Evolutionary conservation across 2,329 filamentous ascomycete species (phyloP).

Genomic region (Monilinia fructigena): DNA sequence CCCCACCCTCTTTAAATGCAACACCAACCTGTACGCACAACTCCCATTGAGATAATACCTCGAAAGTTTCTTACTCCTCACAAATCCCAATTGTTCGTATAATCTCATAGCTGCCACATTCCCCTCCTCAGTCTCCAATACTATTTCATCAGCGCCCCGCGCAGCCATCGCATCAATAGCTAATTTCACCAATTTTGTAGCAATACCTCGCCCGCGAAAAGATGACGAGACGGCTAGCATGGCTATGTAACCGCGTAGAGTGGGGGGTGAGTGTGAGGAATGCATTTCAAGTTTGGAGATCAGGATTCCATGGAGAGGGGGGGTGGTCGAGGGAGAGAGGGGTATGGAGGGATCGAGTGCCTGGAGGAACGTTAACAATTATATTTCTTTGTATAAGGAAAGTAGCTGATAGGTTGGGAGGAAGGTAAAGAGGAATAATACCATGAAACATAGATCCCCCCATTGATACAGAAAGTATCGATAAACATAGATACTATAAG

Average conservation of each 20-base stretch:
- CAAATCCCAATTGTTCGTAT: conserved; percentile 89
- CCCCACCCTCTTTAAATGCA: conserved; percentile 49
- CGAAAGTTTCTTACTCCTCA: conserved; percentile 88
- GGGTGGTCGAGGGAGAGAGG: conserved; percentile 43
- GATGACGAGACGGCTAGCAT: conserved; percentile 90
- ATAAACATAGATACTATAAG: conserved; percentile 99
- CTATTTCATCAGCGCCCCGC: conserved; percentile 85
- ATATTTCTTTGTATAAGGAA: not conserved
- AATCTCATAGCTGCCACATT: conserved; percentile 87
- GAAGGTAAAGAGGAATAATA: conserved; percentile 41
- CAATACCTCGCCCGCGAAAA: conserved; percentile 82
- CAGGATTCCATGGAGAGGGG: conserved; percentile 79
- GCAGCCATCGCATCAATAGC: conserved; percentile 89
- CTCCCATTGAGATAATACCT: conserved; percentile 96
- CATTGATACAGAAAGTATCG: conserved; percentile 98
- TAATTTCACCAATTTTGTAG: conserved; percentile 80
- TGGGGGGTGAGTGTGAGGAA: conserved; percentile 71
- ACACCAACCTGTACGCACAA: conserved; percentile 83
- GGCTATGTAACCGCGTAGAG: conserved; percentile 88
- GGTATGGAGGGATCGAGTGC: conserved; percentile 51
- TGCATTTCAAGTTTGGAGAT: conserved; percentile 94
- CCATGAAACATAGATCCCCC: conserved; percentile 96
- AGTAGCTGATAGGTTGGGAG: not conserved
- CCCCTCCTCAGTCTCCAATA: conserved; percentile 92
- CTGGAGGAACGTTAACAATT: conserved; percentile 41